These are phyloP conservation scores for Phyllosticta ampelicida DNA, from an alignment of 2,329 filamentous ascomycete genomes.

Conservation along the genomic window DNA sequence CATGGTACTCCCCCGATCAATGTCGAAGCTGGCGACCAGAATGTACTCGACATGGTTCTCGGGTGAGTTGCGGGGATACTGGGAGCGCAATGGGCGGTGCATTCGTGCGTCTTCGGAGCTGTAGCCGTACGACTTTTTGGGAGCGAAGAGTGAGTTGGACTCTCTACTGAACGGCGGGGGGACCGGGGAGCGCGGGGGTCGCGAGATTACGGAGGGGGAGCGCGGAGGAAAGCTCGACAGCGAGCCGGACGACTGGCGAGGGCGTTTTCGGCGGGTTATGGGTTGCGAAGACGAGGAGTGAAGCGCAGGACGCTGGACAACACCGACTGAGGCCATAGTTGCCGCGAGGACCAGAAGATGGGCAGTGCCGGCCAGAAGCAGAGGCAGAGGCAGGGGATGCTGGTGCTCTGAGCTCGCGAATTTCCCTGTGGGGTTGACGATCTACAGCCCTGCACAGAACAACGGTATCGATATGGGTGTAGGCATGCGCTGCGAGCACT, in stretches of 20 bases:
- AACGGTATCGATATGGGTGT: neutral
- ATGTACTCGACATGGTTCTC: constrained; percentile 99
- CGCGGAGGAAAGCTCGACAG: constrained; percentile 32
- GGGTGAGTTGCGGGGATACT: constrained; percentile 37
- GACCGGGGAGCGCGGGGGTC: constrained; percentile 25
- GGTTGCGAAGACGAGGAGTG: neutral
- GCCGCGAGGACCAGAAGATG: constrained; percentile 8
- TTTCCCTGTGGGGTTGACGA: neutral
- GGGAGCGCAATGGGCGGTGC: constrained; percentile 30
- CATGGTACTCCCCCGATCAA: constrained; percentile 93
- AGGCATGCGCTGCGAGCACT: neutral
- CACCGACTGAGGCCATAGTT: constrained; percentile 21
- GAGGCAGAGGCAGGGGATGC: constrained; percentile 6
- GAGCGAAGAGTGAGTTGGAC: constrained; percentile 20
- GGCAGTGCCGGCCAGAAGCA: constrained; percentile 4
- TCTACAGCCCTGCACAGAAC: neutral
- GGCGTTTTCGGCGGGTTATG: constrained; percentile 13
- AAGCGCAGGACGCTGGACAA: constrained; percentile 17
- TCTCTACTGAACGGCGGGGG: constrained; percentile 15
- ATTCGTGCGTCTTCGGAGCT: constrained; percentile 13
- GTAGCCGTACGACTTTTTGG: constrained; percentile 21
- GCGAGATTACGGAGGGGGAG: constrained; percentile 27
- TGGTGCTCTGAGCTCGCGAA: neutral
- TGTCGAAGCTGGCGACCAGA: constrained; percentile 92
- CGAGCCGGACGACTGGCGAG: constrained; percentile 30